These are phyloP conservation scores for Cryptococcus sp. DNA, from an alignment of 1,284 basidiomycete species.

Conservation along the genomic window DNA sequence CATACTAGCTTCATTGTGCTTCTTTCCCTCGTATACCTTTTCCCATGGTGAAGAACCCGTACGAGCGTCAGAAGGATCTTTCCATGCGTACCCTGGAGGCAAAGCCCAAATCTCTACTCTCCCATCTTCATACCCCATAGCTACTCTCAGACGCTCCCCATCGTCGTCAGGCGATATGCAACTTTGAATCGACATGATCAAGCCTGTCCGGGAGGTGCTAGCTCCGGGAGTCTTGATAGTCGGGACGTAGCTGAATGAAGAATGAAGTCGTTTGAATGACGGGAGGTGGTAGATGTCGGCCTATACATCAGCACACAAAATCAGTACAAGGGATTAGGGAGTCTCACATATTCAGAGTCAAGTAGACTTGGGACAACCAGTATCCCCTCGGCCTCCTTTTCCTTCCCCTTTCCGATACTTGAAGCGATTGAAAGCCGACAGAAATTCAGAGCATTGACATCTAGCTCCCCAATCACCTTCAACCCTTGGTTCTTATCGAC, in stretches of 20 bases:
- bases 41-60: conserved; percentile 54
- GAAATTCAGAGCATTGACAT: conserved; percentile 84
- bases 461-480: conserved; percentile 60
- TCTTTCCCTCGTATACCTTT: conserved; percentile 61
- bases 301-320: conserved; percentile 46
- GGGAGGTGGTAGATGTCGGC: conserved; percentile 76
- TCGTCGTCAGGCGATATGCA: conserved; percentile 43
- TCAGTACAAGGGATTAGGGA: background rate
- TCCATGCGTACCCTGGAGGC: conserved; percentile 5
- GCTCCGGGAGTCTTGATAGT: background rate
- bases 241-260: conserved; percentile 51
- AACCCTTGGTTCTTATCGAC: conserved; percentile 2
- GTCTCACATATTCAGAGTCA: conserved; percentile 71
- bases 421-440: conserved; percentile 67
- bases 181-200: conserved; percentile 74
- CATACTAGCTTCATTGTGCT: conserved; percentile 74
- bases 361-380: conserved; percentile 79
- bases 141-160: conserved; percentile 51
- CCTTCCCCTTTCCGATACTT: conserved; percentile 8
- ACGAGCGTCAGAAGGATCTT: background rate
- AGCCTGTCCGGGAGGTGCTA: conserved; percentile 53
- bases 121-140: conserved; percentile 78
- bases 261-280: conserved; percentile 62
- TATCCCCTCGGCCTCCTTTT: conserved; percentile 50
- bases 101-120: conserved; percentile 63